phyloP scores from a whole-genome alignment of 371 early-diverging fungal species.

The Funneliformis caledonium region DNA sequence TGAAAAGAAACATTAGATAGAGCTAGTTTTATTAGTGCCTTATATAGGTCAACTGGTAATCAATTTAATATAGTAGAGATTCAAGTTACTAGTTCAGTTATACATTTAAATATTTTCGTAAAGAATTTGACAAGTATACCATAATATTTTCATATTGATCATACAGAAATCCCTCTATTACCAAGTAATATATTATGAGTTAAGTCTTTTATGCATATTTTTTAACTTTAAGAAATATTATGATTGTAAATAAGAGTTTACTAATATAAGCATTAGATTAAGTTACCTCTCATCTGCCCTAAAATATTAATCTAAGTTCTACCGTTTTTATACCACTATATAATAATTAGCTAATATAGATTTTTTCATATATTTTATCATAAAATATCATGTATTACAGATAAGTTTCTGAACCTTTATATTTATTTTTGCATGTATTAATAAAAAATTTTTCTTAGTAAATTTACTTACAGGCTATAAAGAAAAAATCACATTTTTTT shows the following conservation, averaged over 20 bases:
- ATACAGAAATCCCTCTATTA: background rate
- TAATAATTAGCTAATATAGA: too few relatives aligned
- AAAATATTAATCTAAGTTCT: too few relatives aligned
- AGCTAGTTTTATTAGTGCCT: background rate
- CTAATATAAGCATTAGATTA: background rate
- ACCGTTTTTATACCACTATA: background rate
- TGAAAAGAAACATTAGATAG: background rate
- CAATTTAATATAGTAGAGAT: background rate
- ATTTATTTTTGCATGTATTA: too few relatives aligned
- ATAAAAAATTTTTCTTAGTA: too few relatives aligned
- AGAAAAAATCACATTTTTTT: too few relatives aligned
- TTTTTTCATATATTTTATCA: too few relatives aligned
- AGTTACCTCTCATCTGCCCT: too few relatives aligned
- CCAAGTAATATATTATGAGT: background rate
- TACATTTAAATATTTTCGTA: background rate
- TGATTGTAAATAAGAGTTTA: constrained; percentile 5
- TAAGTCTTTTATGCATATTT: background rate
- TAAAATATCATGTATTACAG: too few relatives aligned
- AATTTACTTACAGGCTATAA: too few relatives aligned
- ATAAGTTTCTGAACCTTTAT: too few relatives aligned
- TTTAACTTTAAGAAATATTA: background rate
- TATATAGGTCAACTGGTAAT: background rate
- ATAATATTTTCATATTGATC: background rate
- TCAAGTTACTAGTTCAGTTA: background rate
- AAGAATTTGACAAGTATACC: background rate